Base-by-base conservation (phyloP, 495 filamentous ascomycete species). In the Penicillium taxi region DNA sequence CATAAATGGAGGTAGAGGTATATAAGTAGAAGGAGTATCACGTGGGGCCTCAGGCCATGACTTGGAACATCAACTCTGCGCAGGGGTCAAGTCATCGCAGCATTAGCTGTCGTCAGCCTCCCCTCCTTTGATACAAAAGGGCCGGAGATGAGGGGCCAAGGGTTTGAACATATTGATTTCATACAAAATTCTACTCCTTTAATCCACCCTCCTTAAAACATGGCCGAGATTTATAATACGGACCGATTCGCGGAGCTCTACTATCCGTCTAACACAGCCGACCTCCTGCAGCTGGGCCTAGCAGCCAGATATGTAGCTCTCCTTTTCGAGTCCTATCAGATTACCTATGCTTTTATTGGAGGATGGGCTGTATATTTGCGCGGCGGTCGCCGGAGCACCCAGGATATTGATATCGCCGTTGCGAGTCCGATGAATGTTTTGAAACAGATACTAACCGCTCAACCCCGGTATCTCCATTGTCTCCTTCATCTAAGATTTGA, bases 221-320 rank as follows among this genome's bases (percentile, higher is more conserved):
- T 50, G 47, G 47, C 47, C 31, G 47, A 50, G 37, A 50, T 50
- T 32, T 50, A 50, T 35, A 45, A 50, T 26, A 50, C 47, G 23
- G 47, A 50, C 24, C 47, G 47, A 22, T 50, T 50, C 36, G 47
- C 47, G 17, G 42, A 50, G 39, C 47, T 50, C 20, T 50, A 50
- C 32, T 50, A 46, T 21, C 47, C 47, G 26, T 50, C 47, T 20
- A 50, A 50, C 26, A 46, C 42, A 9, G 47, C 47, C 39, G 47
- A 50, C 26, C 39, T 50, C 23, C 35, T 50, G 27, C 47, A 50
- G 29, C 39, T 50, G 6, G 47, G 47, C 24, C 47, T 50, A 12
- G 47, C 42, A 4, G 47, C 42, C 27, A 39, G 47, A 27, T 50
- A 46, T 29, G 44, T 50, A 23, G 42, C 47, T 18, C 37, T 26